phyloP scores from a whole-genome alignment of 2,329 filamentous ascomycete genomes.

The Helicocarpus griseus region DNA sequence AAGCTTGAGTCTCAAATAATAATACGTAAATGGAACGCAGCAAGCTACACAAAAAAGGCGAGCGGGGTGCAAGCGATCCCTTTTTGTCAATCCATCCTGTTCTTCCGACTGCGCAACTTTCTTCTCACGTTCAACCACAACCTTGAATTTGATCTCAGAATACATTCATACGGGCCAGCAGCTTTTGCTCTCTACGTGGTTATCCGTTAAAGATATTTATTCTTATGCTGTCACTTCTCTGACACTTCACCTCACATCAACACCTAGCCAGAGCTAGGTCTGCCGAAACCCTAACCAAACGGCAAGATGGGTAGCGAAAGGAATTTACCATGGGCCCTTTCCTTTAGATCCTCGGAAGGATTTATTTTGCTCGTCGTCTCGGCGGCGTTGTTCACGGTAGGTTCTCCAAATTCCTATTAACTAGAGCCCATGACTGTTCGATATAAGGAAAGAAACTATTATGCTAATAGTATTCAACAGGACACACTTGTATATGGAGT shows the following conservation, averaged over 20 bases:
- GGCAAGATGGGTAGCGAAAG: not conserved
- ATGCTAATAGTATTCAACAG: not conserved
- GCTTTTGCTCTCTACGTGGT: no score
- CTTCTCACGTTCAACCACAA: no score
- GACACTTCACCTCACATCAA: not conserved
- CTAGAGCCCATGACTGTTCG: not conserved
- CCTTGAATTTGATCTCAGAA: no score
- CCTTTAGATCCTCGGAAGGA: slow-evolving; percentile 1
- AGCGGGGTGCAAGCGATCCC: not conserved
- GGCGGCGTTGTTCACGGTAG: not conserved
- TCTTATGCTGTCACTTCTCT: not conserved
- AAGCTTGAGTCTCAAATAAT: not conserved
- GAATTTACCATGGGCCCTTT: slow-evolving; percentile 1
- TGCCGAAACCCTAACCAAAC: not conserved
- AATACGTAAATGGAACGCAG: not conserved
- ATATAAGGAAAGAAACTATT: not conserved
- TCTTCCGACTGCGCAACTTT: no score
- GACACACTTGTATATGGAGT: slow-evolving; percentile 4
- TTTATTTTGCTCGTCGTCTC: slow-evolving; percentile 1
- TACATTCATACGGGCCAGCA: no score
- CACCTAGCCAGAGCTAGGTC: not conserved
- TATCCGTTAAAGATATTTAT: not conserved
- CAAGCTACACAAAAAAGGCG: not conserved
- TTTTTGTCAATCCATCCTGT: not conserved
- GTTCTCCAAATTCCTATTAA: not conserved